Base-by-base conservation (phyloP, 2,329 filamentous ascomycete genomes). In the Cladosporium sp. region DNA sequence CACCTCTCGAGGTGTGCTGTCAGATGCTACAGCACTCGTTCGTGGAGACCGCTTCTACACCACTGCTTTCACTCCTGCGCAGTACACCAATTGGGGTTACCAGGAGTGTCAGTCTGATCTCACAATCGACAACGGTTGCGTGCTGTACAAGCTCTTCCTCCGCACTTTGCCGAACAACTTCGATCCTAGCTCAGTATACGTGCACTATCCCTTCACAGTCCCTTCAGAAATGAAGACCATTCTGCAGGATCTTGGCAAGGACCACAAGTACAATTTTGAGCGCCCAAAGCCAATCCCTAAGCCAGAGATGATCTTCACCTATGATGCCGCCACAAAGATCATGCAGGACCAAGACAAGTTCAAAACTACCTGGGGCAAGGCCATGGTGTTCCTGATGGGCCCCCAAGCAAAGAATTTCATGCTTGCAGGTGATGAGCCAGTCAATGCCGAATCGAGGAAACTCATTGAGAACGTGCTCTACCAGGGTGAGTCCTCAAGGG, bases 11-110 rank as follows among this genome's bases (percentile, higher is more conserved):
- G 81, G 81, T 37, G 78, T 86, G 9, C 72, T 86, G 19, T 83
- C 82, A 1, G 84, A 86, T 62, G 84, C 83, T 3, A 76, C 84
- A 1, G 78, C 80, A 0, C 74, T 86, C 9, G 82, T 86, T 3
- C 77, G 84, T 7, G 79, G 78, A 0, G 83, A 86, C 63, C 74
- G 83, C 4, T 86, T 85, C 72, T 81, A 82, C 65, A 84, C 83
- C 2, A 69, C 69, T 25, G 68, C 70, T 9, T 74, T 71, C 58
- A 73, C 69, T 5, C 68, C 72, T 1, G 62, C 64, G 4, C 60
- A 66, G 7, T 63, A 75, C 36, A 75, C 73, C 20, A 74, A 72
- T 52, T 75, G 71, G 72, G 73, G 73, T 2, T 82, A 77, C 62
- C 73, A 77, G 3, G 81, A 82, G 57, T 75, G 77, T 20, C 70